Evolutionary conservation across 2,329 filamentous ascomycete species (phyloP), one percentile per base, ranked within the genome.

Genomic region (Scopulariopsis brevicaulis): DNA sequence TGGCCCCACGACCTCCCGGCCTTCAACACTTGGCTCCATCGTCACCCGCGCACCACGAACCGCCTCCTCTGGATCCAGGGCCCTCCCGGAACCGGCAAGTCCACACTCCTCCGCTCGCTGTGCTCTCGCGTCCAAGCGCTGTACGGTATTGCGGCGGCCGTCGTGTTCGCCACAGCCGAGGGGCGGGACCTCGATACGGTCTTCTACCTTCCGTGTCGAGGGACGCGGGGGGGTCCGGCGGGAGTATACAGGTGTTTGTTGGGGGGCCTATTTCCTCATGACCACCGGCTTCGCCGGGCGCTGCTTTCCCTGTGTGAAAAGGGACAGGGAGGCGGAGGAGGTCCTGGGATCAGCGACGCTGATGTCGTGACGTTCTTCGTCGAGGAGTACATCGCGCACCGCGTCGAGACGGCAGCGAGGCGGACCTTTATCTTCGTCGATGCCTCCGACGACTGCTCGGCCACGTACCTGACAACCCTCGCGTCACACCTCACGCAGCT

Each of bases 401-500:
- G 58, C 24, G 63, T 68, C 34, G 63, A 67, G 20, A 68, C 65
- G 0, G 62, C 65, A 0, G 59, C 62, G 7, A 61, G 65, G 28
- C 60, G 68, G 14, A 68, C 65, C 0, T 71, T 70, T 34, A 62
- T 70, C 32, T 65, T 70, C n/a, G 63, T 70, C 53, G 68, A 70
- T 43, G 62, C 67, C 12, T 58, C 64, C 22, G 65, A 69, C 57
- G 61, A 65, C 37, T 65, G 64, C 32, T 60, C 64, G 2, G 48
- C 62, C 0, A 32, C 61, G 0, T 68, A 67, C 53, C 63, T 68
- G 6, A 59, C 65, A 28, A 67, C 67, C 35, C 58, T 70, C 1
- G 55, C 69, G 4, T 61, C 53, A 53, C 64, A 65, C 25, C 61
- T 71, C 14, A 62, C 62, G 1, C 65, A 64, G 37, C 64, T 70